Percentiles rank a stretch among this genome's conserved stretches.
phyloP scores from a whole-genome alignment of 2,329 filamentous ascomycete species.

The Coleophoma cylindrospora region DNA sequence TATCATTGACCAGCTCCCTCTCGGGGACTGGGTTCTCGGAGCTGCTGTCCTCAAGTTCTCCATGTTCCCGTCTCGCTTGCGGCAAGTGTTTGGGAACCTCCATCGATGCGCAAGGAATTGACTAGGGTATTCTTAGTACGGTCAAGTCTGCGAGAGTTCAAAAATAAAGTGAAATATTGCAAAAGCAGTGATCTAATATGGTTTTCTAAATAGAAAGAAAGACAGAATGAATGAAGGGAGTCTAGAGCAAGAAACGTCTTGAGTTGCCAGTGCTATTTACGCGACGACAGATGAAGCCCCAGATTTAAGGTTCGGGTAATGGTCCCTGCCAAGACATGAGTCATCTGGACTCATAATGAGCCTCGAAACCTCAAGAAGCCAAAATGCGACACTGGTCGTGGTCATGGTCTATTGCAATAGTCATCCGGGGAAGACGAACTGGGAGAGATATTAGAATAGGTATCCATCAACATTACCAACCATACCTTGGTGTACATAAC shows the following conservation, averaged over 20 bases:
- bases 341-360: background rate
- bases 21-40: background rate
- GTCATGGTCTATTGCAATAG: too few species aligned
- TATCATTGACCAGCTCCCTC: background rate
- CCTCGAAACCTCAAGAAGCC: background rate
- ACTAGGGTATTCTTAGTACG: background rate
- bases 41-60: background rate
- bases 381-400: too few species aligned
- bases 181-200: background rate
- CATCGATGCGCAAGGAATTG: background rate
- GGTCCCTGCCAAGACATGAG: background rate
- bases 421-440: too few species aligned
- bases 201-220: background rate
- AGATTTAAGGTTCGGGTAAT: background rate
- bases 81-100: background rate
- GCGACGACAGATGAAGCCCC: background rate
- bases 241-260: background rate
- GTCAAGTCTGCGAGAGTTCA: background rate
- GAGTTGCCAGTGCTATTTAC: background rate
- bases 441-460: too few species aligned
- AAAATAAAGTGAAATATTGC: background rate
- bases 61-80: background rate
- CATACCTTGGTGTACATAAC: too few species aligned
- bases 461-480: too few species aligned
- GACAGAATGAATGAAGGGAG: background rate